Evolutionary conservation across 331 rosid species (phyloP).

Genomic region (Pyrus hybrid): DNA sequence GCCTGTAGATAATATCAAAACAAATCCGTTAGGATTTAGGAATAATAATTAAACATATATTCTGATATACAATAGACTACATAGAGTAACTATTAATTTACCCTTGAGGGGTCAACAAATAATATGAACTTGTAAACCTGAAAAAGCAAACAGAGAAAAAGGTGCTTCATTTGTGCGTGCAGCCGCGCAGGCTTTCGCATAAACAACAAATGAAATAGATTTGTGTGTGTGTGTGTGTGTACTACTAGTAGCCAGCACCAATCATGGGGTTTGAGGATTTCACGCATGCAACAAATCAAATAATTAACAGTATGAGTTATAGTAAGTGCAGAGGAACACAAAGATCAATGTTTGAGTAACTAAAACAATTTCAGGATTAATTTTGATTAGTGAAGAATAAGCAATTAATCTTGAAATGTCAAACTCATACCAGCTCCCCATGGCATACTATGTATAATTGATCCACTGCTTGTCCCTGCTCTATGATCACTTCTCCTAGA

Average conservation of each 20-base stretch:
- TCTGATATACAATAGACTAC: neutral
- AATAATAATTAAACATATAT: neutral
- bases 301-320: neutral
- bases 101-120: neutral
- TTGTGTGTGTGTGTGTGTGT: neutral
- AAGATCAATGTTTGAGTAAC: neutral
- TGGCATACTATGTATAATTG: constrained; percentile 51
- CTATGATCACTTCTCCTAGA: constrained; percentile 53
- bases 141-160: neutral
- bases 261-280: neutral
- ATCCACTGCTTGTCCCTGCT: constrained; percentile 42
- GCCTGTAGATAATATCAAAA: constrained; percentile 20
- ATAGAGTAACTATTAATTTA: neutral
- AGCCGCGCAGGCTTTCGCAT: neutral
- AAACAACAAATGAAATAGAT: neutral
- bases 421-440: constrained; percentile 49
- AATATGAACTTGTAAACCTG: neutral
- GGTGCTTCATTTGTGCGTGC: neutral
- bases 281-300: neutral
- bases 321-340: neutral
- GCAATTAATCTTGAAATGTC: neutral
- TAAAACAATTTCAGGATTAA: neutral
- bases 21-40: neutral
- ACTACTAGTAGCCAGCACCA: neutral
- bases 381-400: neutral